Percentiles rank a stretch among this genome's conserved stretches.
phyloP scores from a whole-genome alignment of 73 alveolate genomes.

The Symbiodinium natans region DNA sequence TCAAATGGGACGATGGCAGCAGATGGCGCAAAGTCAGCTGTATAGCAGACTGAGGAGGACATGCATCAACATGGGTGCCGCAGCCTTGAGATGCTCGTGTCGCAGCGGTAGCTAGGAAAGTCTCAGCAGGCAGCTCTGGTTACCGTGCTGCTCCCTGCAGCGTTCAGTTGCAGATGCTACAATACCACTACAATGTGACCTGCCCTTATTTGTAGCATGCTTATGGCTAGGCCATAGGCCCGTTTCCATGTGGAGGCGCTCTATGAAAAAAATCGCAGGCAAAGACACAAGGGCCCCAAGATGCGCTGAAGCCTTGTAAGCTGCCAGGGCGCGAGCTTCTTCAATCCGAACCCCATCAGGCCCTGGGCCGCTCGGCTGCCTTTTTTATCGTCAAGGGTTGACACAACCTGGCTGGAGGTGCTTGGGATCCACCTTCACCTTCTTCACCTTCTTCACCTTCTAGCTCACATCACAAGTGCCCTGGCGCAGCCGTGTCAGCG shows the following conservation, averaged over 20 bases:
- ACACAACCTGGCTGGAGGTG: background rate
- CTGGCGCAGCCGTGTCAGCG: too few species aligned
- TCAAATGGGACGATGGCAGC: constrained; percentile 70
- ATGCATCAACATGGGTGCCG: background rate
- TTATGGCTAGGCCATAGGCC: too few species aligned
- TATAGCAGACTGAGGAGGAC: background rate
- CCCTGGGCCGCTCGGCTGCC: background rate
- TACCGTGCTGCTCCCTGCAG: background rate
- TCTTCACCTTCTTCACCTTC: too few species aligned
- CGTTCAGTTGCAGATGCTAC: too few species aligned
- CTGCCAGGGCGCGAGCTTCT: background rate
- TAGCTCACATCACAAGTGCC: constrained; percentile 2
- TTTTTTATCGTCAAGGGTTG: too few species aligned
- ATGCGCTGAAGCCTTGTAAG: background rate
- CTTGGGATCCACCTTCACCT: constrained; percentile 4
- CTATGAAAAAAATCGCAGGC: too few species aligned
- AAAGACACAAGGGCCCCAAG: too few species aligned
- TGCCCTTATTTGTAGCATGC: background rate
- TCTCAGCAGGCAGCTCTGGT: too few species aligned
- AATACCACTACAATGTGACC: background rate
- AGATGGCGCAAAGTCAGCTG: constrained; percentile 89
- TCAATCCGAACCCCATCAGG: background rate
- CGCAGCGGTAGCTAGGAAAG: too few species aligned
- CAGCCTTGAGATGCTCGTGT: too few species aligned
- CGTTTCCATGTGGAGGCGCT: too few species aligned